A percentile compares a stretch with the other conserved stretches of the same genome.
phyloP scores from a whole-genome alignment of 2,329 filamentous ascomycete genomes.

The Ampelomyces quisqualis region DNA sequence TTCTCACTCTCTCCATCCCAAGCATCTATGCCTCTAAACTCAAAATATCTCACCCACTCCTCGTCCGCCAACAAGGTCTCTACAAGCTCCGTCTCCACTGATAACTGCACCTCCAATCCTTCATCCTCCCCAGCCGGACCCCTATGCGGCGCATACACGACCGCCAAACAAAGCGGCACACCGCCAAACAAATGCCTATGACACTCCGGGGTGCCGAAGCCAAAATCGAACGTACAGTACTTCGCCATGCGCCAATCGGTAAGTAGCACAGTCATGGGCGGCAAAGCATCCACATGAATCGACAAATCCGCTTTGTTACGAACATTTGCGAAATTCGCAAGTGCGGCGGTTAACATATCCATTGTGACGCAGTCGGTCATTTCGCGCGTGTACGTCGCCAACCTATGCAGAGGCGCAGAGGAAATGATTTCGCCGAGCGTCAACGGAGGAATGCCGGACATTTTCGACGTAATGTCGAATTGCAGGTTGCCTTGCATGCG shows the following conservation, averaged over 20 bases:
- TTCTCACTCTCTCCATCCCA: neutral
- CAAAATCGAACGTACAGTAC: neutral
- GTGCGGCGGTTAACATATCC: neutral
- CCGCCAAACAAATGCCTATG: conserved; percentile 1
- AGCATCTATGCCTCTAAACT: conserved; percentile 2
- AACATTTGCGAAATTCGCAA: neutral
- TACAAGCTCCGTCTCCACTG: conserved; percentile 2
- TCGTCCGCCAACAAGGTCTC: neutral
- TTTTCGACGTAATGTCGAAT: conserved; percentile 1
- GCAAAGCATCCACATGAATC: conserved; percentile 1
- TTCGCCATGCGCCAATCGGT: conserved; percentile 1
- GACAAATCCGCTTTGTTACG: conserved; percentile 1
- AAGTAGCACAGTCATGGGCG: neutral
- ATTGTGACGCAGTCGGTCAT: conserved; percentile 1
- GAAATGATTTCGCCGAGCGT: conserved; percentile 1
- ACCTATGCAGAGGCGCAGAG: neutral
- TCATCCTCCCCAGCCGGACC: conserved; percentile 2
- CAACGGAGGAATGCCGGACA: neutral
- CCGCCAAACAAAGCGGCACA: neutral
- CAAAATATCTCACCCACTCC: conserved; percentile 2
- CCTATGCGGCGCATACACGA: conserved; percentile 2
- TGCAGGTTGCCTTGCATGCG: conserved; percentile 4
- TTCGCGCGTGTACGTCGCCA: neutral
- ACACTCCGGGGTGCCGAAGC: neutral
- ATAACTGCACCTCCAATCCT: conserved; percentile 1